Evolutionary conservation across 2,329 filamentous ascomycete species (phyloP), one percentile per base, ranked within the genome.

Genomic region (Raffaelea ambrosiae): DNA sequence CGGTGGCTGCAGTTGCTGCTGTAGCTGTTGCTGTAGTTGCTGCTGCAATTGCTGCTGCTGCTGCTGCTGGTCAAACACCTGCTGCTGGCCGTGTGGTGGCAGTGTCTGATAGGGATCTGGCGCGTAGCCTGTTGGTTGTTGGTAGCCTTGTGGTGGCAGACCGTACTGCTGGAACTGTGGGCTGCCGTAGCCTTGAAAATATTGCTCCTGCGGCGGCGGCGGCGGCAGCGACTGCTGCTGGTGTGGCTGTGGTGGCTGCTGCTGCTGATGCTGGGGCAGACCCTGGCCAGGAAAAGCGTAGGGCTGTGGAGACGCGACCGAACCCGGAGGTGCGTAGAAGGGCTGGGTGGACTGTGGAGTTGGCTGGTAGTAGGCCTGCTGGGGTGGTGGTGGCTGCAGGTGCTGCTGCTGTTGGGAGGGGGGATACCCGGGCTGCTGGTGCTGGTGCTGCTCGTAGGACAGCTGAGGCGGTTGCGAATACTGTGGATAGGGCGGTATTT

Each of bases 1-100:
- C 13, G 46, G 13, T 4, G 43, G 36, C 14, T 20, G 18, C 26
- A 39, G 36, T 16, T 39, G 33, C 18, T 41, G 41, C 9, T 26
- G 48, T 21, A 36, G 42, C 1, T 19, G 40, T 9, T 35, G 44
- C 20, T 41, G 46, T n/a, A 44, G 44, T 33, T 51, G 46, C 23
- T 43, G 47, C 20, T 39, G 39, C n/a, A 22, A 26, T 22, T 39
- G 46, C 23, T 38, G 43, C 14, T 46, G 46, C 20, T 49, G 49
- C 16, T 49, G 53, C 14, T 59, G 56, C 49, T 55, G 52, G 50
- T 57, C 57, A 51, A 53, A 58, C 47, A 3, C 40, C 26, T 38
- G 41, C n/a, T 16, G 29, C 21, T 35, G 3, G 20, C 29, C 41
- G 14, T 29, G 26, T 29, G 26, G 26, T 29, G 26, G 26, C 13